Percentiles rank a stretch among this genome's conserved stretches.
Evolutionary conservation across 169 alveolate genomes (phyloP).

Genomic region (Plasmodium inui): DNA sequence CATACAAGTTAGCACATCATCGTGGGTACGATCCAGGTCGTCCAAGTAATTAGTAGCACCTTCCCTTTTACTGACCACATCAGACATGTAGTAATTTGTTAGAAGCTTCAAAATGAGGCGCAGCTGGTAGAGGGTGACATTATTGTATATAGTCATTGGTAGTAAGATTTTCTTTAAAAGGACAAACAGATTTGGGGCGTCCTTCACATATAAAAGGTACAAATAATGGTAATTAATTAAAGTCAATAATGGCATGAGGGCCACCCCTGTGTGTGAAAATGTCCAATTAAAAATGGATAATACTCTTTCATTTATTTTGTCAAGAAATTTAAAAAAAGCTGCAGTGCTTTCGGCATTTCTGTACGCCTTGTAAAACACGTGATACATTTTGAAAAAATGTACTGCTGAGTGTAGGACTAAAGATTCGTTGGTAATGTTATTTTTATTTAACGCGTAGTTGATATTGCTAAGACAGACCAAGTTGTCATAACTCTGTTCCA

Average conservation of each 20-base stretch:
- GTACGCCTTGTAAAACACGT: constrained; percentile 6
- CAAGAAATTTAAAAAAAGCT: constrained; percentile 27
- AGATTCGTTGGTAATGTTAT: constrained; percentile 30
- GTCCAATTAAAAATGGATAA: constrained; percentile 73
- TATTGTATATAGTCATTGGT: constrained; percentile 58
- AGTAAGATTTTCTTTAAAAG: constrained; percentile 55
- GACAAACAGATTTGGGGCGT: constrained; percentile 1
- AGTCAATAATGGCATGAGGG: constrained; percentile 33
- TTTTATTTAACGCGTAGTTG: constrained; percentile 69
- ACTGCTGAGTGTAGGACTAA: constrained; percentile 20
- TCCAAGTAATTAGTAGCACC: background rate
- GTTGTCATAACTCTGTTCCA: constrained; percentile 40
- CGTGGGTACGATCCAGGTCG: constrained; percentile 7
- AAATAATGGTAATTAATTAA: constrained; percentile 61
- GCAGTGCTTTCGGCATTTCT: background rate
- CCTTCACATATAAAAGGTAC: constrained; percentile 32
- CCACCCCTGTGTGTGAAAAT: constrained; percentile 39
- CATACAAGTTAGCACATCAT: constrained; percentile 59
- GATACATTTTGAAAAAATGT: constrained; percentile 50
- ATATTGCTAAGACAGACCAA: constrained; percentile 65
- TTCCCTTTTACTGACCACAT: background rate
- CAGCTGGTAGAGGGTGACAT: constrained; percentile 41
- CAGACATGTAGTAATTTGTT: constrained; percentile 22
- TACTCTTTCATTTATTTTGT: constrained; percentile 62
- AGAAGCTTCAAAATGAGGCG: constrained; percentile 58